Evolutionary conservation across 345 rosid genomes (phyloP).

Genomic region (Eucalyptus paniculata): DNA sequence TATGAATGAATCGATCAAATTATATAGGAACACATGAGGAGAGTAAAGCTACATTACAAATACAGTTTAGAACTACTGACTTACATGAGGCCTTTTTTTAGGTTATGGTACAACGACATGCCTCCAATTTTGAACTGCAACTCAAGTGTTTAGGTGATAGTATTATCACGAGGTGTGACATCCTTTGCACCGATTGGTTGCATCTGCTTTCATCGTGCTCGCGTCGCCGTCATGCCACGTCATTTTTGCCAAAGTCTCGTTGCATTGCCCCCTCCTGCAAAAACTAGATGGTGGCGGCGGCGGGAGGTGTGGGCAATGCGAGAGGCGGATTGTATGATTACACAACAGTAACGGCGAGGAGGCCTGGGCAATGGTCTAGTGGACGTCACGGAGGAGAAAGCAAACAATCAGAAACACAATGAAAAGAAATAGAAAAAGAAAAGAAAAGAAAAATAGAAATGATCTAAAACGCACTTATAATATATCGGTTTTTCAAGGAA

Average conservation of each 20-base stretch:
- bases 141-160: neutral
- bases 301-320: too few relatives aligned
- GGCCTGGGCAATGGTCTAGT: neutral
- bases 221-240: neutral
- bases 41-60: neutral
- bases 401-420: too few relatives aligned
- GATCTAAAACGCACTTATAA: neutral
- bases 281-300: too few relatives aligned
- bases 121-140: neutral
- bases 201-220: neutral
- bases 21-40: neutral
- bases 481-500: neutral
- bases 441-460: neutral
- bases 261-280: neutral
- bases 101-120: neutral
- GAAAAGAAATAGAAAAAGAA: neutral
- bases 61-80: neutral
- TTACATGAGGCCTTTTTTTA: neutral
- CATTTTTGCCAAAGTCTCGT: neutral
- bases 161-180: neutral
- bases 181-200: neutral
- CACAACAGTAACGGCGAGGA: neutral
- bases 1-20: neutral
- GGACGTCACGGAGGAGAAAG: neutral
- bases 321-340: too few relatives aligned